Conservation (phyloP, 2,329 filamentous ascomycete species). For the Mycosphaerelloides madeirae region DNA sequence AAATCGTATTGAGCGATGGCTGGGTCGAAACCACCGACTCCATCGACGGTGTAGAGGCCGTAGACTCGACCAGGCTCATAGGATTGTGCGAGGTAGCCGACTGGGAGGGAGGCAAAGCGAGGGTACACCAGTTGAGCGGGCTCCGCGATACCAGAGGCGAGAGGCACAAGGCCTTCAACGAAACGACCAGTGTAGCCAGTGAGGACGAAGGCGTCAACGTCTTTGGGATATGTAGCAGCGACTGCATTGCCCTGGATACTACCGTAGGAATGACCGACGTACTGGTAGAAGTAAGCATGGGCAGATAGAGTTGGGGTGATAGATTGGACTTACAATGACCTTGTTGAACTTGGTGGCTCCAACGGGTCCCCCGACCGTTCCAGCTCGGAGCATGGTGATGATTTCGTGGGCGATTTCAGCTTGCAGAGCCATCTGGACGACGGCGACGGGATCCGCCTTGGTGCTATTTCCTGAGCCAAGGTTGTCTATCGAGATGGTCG, state of each 20-base stretch:
- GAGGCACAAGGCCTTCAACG: constrained; percentile 10
- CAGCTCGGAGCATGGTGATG: constrained; percentile 9
- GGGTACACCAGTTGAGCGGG: constrained; percentile 17
- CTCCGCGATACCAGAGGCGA: constrained; percentile 11
- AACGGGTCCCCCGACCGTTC: constrained; percentile 5
- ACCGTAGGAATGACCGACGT: constrained; percentile 15
- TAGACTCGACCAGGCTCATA: constrained; percentile 14
- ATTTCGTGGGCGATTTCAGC: constrained; percentile 15
- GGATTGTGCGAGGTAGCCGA: constrained; percentile 15
- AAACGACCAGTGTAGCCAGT: constrained; percentile 16
- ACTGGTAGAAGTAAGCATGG: background rate
- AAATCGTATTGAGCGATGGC: constrained; percentile 16
- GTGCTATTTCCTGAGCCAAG: constrained; percentile 15
- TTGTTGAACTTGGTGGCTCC: constrained; percentile 9
- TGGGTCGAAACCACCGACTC: constrained; percentile 11
- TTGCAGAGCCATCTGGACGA: constrained; percentile 17
- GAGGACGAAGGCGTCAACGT: constrained; percentile 18
- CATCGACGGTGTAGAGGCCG: constrained; percentile 15
- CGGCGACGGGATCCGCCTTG: constrained; percentile 15
- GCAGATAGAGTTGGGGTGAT: too few relatives aligned
- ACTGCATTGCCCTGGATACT: constrained; percentile 16
- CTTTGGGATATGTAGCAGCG: constrained; percentile 15
- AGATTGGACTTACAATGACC: constrained; percentile 14
- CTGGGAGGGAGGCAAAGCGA: constrained; percentile 12
- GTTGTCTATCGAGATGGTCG: constrained; percentile 18